Conservation (phyloP, 176 grass and related monocot genomes). For the Oryza nivara region DNA sequence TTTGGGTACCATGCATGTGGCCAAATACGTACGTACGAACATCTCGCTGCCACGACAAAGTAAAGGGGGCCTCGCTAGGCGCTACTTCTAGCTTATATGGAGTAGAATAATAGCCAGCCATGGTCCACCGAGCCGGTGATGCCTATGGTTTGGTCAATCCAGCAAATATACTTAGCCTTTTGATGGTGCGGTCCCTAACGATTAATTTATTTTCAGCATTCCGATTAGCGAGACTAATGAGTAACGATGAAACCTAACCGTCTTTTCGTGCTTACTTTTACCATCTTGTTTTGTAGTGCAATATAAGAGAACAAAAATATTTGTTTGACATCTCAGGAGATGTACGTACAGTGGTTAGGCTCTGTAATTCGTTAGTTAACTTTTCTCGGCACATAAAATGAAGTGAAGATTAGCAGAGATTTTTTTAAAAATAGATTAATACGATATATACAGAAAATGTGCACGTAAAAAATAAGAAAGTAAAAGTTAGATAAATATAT, state of each 20-base stretch:
- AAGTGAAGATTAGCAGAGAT: no score
- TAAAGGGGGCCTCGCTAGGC: not conserved
- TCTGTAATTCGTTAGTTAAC: no score
- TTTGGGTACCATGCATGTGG: no score
- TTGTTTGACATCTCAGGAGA: not conserved
- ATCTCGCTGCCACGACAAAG: not conserved
- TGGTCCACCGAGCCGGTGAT: not conserved
- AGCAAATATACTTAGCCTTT: not conserved
- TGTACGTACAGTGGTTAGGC: no score
- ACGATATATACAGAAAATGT: no score
- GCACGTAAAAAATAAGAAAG: no score
- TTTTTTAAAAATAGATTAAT: no score
- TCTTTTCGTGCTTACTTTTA: not conserved
- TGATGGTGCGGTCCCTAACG: not conserved
- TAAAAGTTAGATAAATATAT: no score
- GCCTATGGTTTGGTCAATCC: not conserved
- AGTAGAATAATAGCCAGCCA: not conserved
- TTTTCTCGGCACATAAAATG: no score
- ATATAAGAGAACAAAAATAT: not conserved
- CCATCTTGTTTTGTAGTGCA: not conserved
- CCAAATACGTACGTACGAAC: no score
- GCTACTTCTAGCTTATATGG: not conserved
- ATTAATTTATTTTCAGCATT: not conserved
- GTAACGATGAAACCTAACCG: not conserved
- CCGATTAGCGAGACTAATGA: not conserved